phyloP scores from a whole-genome alignment of 2,329 filamentous ascomycete species.

The Penicillium sp. region DNA sequence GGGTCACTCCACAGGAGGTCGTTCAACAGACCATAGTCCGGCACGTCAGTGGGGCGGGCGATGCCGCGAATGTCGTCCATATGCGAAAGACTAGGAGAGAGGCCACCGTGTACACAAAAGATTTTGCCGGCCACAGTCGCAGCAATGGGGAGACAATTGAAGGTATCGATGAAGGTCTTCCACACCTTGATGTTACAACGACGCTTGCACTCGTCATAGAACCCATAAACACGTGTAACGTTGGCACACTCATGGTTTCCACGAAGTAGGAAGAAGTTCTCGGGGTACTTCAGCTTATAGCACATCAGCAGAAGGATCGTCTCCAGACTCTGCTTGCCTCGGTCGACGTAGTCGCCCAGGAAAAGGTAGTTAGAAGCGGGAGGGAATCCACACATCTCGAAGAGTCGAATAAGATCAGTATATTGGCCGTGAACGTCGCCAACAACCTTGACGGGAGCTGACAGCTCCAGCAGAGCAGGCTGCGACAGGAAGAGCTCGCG shows the following conservation, averaged over 20 bases:
- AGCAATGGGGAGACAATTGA: constrained; percentile 92
- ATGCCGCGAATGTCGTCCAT: constrained; percentile 99
- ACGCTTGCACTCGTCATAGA: constrained; percentile 97
- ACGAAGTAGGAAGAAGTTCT: constrained; percentile 93
- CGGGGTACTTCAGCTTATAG: constrained; percentile 96
- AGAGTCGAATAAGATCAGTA: constrained; percentile 92
- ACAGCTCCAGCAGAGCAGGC: constrained; percentile 85
- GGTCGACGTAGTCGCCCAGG: constrained; percentile 92
- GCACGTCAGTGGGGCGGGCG: constrained; percentile 91
- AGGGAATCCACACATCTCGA: constrained; percentile 97
- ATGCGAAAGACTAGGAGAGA: constrained; percentile 87
- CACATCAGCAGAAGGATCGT: constrained; percentile 89
- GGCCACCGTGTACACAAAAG: constrained; percentile 92
- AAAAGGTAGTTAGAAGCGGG: constrained; percentile 91
- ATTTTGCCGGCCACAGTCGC: constrained; percentile 98
- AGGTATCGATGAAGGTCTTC: constrained; percentile 97
- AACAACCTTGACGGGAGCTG: constrained; percentile 95
- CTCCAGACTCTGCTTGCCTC: constrained; percentile 92
- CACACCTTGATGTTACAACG: constrained; percentile 95
- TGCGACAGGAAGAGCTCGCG: constrained; percentile 89
- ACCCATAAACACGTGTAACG: constrained; percentile 92
- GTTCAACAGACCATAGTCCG: constrained; percentile 92
- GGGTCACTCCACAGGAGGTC: constrained; percentile 97
- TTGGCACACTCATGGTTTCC: constrained; percentile 98
- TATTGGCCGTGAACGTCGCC: constrained; percentile 97